Evolutionary conservation across 108 stramenopile genomes (phyloP).

Genomic region (Nitzschia palea): DNA sequence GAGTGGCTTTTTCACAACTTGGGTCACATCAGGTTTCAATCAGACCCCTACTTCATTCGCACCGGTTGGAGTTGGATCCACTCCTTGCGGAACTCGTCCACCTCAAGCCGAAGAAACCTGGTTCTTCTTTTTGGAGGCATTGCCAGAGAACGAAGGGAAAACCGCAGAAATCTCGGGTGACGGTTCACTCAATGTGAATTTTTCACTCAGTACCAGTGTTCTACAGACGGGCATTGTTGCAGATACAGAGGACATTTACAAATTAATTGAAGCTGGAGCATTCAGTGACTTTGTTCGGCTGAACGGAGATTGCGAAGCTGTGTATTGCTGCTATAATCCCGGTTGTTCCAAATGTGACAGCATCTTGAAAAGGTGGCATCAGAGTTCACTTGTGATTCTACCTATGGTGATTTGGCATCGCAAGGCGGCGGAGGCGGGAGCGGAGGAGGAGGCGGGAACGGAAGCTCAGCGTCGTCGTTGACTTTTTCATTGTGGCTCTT

Average conservation of each 20-base stretch:
- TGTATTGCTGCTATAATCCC: conserved; percentile 15
- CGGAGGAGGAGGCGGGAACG: neutral
- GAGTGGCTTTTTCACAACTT: conserved; percentile 20
- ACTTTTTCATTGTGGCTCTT: neutral
- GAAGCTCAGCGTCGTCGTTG: neutral
- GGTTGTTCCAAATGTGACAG: conserved; percentile 5
- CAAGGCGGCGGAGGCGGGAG: neutral
- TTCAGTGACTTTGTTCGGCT: conserved; percentile 7
- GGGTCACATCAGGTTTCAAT: conserved; percentile 14
- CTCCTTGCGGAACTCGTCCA: conserved; percentile 18
- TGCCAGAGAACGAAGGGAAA: conserved; percentile 7
- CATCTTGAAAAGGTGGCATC: no score
- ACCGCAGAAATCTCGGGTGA: neutral
- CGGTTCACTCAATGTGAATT: conserved; percentile 1
- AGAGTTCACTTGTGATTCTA: no score
- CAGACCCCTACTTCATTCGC: conserved; percentile 2
- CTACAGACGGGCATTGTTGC: conserved; percentile 11
- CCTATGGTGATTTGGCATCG: neutral
- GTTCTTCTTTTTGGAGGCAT: conserved; percentile 16
- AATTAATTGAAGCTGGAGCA: neutral
- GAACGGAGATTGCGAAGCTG: conserved; percentile 3
- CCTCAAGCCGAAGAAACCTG: neutral
- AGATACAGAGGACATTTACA: neutral
- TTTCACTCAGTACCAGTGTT: conserved; percentile 2
- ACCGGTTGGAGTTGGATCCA: conserved; percentile 6